A percentile compares a stretch with the other conserved stretches of the same genome.
Evolutionary conservation across 257 asterid genomes (phyloP).

Genomic region (Ligustrum vulgare): DNA sequence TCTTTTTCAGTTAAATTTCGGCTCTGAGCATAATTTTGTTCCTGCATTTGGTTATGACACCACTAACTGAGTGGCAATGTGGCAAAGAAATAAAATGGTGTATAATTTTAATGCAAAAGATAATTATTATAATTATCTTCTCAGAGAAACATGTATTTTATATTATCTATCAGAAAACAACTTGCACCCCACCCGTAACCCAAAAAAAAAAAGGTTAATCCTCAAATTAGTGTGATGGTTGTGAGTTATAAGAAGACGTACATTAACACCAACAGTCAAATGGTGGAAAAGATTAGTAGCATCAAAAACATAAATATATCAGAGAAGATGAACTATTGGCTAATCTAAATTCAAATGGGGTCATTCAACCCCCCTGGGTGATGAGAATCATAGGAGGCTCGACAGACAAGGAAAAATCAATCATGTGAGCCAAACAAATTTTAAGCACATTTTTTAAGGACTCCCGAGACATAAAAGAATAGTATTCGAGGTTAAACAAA

Average conservation of each 20-base stretch:
- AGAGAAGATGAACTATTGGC: not conserved
- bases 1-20: slow-evolving; percentile 30
- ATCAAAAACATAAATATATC: not conserved
- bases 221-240: slow-evolving; percentile 13
- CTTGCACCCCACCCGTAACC: not conserved
- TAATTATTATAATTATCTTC: not conserved
- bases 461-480: no score
- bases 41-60: slow-evolving; percentile 28
- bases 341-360: not conserved
- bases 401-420: no score
- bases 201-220: not conserved
- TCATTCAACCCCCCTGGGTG: not conserved
- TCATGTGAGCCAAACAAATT: no score
- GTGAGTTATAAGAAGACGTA: slow-evolving; percentile 12
- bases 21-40: slow-evolving; percentile 27
- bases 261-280: slow-evolving; percentile 5
- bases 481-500: no score
- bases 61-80: slow-evolving; percentile 21
- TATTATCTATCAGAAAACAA: not conserved
- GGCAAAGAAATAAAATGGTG: slow-evolving; percentile 19
- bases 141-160: not conserved
- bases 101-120: not conserved
- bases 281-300: not conserved
- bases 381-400: no score
- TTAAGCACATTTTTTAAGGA: no score